Evolutionary conservation across 2,329 filamentous ascomycete species (phyloP), one percentile per base, ranked within the genome.

Genomic region (Nothophaeocryptopus gaeumannii): DNA sequence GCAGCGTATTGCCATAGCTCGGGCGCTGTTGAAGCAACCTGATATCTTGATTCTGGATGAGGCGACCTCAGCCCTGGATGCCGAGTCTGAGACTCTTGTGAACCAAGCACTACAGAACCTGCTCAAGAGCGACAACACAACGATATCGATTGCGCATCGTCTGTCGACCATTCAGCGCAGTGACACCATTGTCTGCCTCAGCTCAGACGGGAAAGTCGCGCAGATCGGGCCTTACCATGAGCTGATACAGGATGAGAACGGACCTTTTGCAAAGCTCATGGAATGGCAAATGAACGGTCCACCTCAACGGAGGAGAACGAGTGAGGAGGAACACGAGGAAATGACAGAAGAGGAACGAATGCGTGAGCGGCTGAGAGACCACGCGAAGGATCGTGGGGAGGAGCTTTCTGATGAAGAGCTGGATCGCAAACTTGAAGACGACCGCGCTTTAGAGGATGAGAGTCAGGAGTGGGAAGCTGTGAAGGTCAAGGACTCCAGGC

Each of bases 11-110:
- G 93, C 93, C 33, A 99, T 99, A 68, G 93, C 93, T 5, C 83
- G 95, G 47, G 93, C 93, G 10, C 78, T 99, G 26, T 84, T 99
- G 61, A 97, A 97, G 71, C 83, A 96, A 56, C 95, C 95, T 0
- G 93, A 99, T 72, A 97, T 99, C 56, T 76, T 99, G 26, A 95
- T 99, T 53, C 81, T 99, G 1, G 93, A 99, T 65, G 93, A 99
- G 76, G 74, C 95, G 13, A 99, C 95, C 0, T 96, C 89, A 2
- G 93, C 93, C 0, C 79, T 99, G 7, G 93, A 99, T 67, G 93
- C 93, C 11, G 93, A 99, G 70, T 96, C 89, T 0, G 93, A 99
- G 70, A 97, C 93, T 0, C 80, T 97, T 2, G 93, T 99, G 53
- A 99, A 99, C 68, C 85, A 89, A 62, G 93, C 93, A 2, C 78